Evolutionary conservation across 176 grass and related monocot species (phyloP), one percentile per base, ranked within the genome.

Genomic region (Aegilops sharonensis): DNA sequence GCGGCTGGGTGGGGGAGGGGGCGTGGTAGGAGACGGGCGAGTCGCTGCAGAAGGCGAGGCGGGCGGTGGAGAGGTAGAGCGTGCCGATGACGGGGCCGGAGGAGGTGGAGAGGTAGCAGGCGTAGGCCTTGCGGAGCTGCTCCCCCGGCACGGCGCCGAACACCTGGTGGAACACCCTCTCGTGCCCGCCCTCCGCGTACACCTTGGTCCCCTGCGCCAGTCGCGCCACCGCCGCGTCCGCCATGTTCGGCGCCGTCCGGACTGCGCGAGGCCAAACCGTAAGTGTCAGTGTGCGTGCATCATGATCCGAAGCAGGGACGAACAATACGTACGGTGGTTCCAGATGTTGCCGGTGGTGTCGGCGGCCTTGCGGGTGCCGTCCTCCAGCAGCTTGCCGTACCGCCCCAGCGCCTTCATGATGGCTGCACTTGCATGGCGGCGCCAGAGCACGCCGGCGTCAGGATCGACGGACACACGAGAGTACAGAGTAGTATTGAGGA

Each of bases 41-140:
- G 82, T 98, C 93, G 61, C 91, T 95, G 85, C 95, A 95, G 90
- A 98, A 98, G 73, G 93, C 89, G 59, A 98, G 83, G 72, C 95
- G 85, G 24, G 65, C 82, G n/a, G 89, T 95, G 85, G 95, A 98
- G 81, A 98, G 21, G 88, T 93, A 95, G 23, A 95, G 88, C 65
- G 89, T 98, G 85, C 95, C 95, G 79, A 98, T 98, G 85, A 93
- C 72, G 17, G 91, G 93, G 60, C 95, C 95, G 3, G 93, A 81
- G 43, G 93, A 98, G 78, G 93, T 93, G 79, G 95, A 98, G 64
- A 98, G 80, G 89, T 98, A 98, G 87, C 95, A 98, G 7, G 95
- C 95, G 77, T 95, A 98, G 78, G 93, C 85, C 82, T 98, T 98
- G 81, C 66, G 81, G 12, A 98, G 93, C 72, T 98, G 87, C 82